phyloP scores from a whole-genome alignment of 2,329 filamentous ascomycete genomes.

The Teratosphaeria zuluensis region DNA sequence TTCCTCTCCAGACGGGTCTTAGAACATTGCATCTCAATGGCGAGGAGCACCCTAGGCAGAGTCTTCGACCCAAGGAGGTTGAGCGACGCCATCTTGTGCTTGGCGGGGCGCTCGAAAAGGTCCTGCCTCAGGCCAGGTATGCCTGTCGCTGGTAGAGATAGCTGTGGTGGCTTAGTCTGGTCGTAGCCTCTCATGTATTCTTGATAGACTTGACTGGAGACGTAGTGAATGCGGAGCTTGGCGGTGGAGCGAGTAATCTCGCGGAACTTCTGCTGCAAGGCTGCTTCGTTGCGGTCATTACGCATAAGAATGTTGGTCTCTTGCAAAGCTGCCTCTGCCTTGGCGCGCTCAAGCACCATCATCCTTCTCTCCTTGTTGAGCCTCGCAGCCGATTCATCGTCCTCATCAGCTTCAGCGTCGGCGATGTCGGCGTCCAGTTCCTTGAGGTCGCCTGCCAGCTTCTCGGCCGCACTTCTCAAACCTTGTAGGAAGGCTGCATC shows the following conservation, averaged over 20 bases:
- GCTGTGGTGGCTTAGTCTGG: slow-evolving; percentile 3
- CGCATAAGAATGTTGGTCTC: background rate
- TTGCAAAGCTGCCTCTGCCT: background rate
- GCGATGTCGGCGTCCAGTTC: background rate
- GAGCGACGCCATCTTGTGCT: background rate
- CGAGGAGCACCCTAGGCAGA: background rate
- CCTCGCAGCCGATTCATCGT: background rate
- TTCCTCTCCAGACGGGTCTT: background rate
- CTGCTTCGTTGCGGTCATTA: background rate
- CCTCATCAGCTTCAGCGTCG: background rate
- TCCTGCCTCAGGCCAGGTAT: slow-evolving; percentile 9
- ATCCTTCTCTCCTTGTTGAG: background rate
- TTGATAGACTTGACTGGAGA: slow-evolving; percentile 12
- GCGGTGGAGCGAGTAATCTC: background rate
- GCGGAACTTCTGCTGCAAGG: background rate
- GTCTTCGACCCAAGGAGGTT: background rate
- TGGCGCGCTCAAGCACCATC: background rate
- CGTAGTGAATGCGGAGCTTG: slow-evolving; percentile 7
- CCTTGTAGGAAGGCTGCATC: background rate
- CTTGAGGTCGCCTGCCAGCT: background rate
- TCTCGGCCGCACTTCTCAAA: background rate
- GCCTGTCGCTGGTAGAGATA: slow-evolving; percentile 11
- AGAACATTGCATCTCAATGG: background rate
- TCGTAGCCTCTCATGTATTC: slow-evolving; percentile 9
- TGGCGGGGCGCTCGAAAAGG: slow-evolving; percentile 9